Evolutionary conservation across 1,284 basidiomycete species (phyloP).

Genomic region (Apiotrichum laibachii): DNA sequence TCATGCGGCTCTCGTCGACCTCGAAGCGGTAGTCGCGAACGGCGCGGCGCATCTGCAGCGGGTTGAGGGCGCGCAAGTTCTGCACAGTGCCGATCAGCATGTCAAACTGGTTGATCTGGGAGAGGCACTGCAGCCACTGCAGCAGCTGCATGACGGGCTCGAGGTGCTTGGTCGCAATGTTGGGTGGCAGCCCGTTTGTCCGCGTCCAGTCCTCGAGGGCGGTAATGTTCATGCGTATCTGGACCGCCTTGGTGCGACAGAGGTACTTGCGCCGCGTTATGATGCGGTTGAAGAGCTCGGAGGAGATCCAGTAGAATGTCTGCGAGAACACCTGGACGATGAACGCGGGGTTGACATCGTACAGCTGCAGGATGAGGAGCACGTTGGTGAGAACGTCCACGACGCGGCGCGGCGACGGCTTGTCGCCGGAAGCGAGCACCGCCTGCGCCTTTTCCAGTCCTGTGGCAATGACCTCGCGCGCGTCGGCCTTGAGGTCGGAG

Average conservation of each 20-base stretch:
- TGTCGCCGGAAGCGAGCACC: slow-evolving; percentile 15
- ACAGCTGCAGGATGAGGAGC: slow-evolving; percentile 76
- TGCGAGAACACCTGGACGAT: slow-evolving; percentile 92
- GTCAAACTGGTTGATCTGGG: slow-evolving; percentile 79
- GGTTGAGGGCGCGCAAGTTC: slow-evolving; percentile 79
- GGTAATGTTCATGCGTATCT: slow-evolving; percentile 84
- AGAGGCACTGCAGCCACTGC: slow-evolving; percentile 66
- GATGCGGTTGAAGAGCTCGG: slow-evolving; percentile 93
- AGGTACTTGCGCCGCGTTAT: slow-evolving; percentile 88
- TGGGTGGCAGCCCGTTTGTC: slow-evolving; percentile 65
- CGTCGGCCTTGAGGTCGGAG: slow-evolving; percentile 31
- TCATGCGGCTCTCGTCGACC: slow-evolving; percentile 86
- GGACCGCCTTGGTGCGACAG: slow-evolving; percentile 83
- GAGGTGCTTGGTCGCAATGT: slow-evolving; percentile 72
- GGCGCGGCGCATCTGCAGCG: slow-evolving; percentile 89
- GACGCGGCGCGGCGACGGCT: slow-evolving; percentile 60
- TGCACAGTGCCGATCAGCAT: slow-evolving; percentile 87
- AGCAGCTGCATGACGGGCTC: slow-evolving; percentile 75
- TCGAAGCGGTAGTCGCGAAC: slow-evolving; percentile 94
- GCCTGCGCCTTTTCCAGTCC: slow-evolving; percentile 23
- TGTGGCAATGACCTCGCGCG: slow-evolving; percentile 20
- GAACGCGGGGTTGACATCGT: slow-evolving; percentile 86
- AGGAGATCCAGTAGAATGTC: slow-evolving; percentile 57
- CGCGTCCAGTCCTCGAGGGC: slow-evolving; percentile 90
- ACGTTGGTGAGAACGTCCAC: slow-evolving; percentile 83